Evolutionary conservation across 2,329 filamentous ascomycete species (phyloP), one percentile per base, ranked within the genome.

Genomic region (Arthrobotrys entomopaga): DNA sequence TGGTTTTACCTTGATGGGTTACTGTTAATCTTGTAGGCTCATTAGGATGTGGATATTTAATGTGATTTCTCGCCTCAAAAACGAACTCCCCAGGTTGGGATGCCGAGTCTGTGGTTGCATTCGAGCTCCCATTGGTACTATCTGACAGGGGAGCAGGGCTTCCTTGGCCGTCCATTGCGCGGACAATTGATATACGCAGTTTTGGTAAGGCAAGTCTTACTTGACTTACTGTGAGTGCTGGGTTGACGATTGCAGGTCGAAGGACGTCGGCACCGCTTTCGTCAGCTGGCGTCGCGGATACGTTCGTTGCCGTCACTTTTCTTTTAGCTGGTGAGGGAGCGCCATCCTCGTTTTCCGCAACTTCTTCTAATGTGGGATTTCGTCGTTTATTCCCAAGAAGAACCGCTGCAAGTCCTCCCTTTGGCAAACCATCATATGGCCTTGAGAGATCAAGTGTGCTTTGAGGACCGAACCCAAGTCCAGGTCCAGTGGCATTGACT

Each of bases 311-410:
- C 20, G 84, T 81, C 10, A 86, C 83, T 38, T 90, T 82, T 63
- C 87, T 84, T 80, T 89, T 78, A 86, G 5, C 85, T 81, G 69
- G 46, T 85, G 82, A 46, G 83, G 85, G 26, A 46, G 56, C 64
- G 38, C 75, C 70, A 85, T 75, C 81, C 78, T 84, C 84, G 19
- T 88, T 87, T 50, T 88, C 87, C 0, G 93, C 91, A 16, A 95
- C 92, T 34, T 94, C 92, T 0, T 86, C 89, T 69, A 96, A 91
- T 3, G 90, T 82, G 4, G 87, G 86, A 54, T 90, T 88, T 79
- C 95, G 97, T 24, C 95, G 87, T 82, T 98, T 99, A 80, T 97
- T 99, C 0, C 95, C 95, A 19, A 98, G 86, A 0, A 99, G 83
- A 83, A 99, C 87, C 1, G 92, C 87, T 0, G 91, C 88, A 16